A percentile compares a stretch with the other conserved stretches of the same genome.
These are phyloP conservation scores for Lodderomyces parapsilosis DNA, from an alignment of 1,139 yeast genomes.

Conservation along the genomic window DNA sequence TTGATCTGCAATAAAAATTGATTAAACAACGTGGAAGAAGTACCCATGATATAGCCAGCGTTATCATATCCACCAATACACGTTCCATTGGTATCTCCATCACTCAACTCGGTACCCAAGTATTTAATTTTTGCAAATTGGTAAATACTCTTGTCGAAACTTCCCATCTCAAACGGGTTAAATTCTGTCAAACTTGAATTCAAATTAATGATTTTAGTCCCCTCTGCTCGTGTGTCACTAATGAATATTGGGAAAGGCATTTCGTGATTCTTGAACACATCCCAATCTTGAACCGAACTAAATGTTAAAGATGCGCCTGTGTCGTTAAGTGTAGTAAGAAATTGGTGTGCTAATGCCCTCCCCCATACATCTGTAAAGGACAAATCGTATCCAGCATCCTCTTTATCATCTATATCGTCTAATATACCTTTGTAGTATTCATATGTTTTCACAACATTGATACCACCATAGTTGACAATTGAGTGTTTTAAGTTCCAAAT, in stretches of 20 bases:
- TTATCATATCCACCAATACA: constrained; percentile 78
- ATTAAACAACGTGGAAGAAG: constrained; percentile 80
- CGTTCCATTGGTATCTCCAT: constrained; percentile 44
- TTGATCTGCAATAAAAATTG: constrained; percentile 68
- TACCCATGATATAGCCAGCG: constrained; percentile 81
- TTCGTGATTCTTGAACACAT: constrained; percentile 52
- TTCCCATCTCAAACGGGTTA: constrained; percentile 81
- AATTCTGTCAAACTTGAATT: constrained; percentile 79
- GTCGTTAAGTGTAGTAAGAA: constrained; percentile 53
- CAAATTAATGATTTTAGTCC: constrained; percentile 60
- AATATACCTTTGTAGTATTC: constrained; percentile 54
- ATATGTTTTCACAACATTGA: constrained; percentile 58
- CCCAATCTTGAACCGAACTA: constrained; percentile 56
- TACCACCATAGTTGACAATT: constrained; percentile 69
- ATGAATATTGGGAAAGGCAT: constrained; percentile 87
- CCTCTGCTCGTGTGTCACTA: constrained; percentile 64
- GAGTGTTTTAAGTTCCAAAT: constrained; percentile 72
- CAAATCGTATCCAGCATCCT: constrained; percentile 73
- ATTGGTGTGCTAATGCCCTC: constrained; percentile 76
- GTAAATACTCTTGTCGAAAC: constrained; percentile 79
- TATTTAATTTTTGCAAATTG: constrained; percentile 69
- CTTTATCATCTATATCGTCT: constrained; percentile 58
- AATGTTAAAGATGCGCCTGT: constrained; percentile 67
- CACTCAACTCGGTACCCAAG: constrained; percentile 63
- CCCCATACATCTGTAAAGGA: constrained; percentile 94